A percentile compares a stretch with the other conserved stretches of the same genome.
Conservation (phyloP, 2,329 filamentous ascomycete species). For the Thielaviopsis cerberus region DNA sequence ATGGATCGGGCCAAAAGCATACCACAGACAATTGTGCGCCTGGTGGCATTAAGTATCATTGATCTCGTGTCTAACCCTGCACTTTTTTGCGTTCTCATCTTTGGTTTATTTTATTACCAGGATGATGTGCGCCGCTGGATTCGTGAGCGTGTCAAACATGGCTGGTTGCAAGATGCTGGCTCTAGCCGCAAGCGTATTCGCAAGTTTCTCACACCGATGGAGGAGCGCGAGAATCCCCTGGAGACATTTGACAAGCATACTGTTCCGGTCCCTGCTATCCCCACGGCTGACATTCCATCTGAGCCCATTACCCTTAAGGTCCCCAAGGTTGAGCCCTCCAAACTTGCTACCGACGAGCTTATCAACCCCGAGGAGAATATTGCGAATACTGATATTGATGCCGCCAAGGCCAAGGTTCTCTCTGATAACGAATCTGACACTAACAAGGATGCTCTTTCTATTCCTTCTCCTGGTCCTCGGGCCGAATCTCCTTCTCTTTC, state of each 20-base stretch:
- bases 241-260: slow-evolving; percentile 1
- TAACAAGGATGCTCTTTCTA: neutral
- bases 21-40: slow-evolving; percentile 26
- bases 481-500: slow-evolving; percentile 1
- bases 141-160: slow-evolving; percentile 7
- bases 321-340: neutral
- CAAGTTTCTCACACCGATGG: slow-evolving; percentile 7
- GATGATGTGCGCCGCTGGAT: slow-evolving; percentile 25
- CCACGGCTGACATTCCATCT: neutral
- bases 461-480: neutral
- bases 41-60: slow-evolving; percentile 21
- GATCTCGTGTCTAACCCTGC: slow-evolving; percentile 39
- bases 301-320: neutral
- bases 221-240: slow-evolving; percentile 7
- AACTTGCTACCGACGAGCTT: neutral
- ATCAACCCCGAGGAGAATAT: neutral
- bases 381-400: neutral
- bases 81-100: slow-evolving; percentile 27
- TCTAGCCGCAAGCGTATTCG: slow-evolving; percentile 7
- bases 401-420: neutral
- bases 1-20: slow-evolving; percentile 32
- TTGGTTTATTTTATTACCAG: slow-evolving; percentile 25
- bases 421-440: neutral
- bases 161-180: slow-evolving; percentile 6
- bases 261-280: neutral